Base-by-base conservation (phyloP, 306 rosid species). In the Inga leiocalycina region DNA sequence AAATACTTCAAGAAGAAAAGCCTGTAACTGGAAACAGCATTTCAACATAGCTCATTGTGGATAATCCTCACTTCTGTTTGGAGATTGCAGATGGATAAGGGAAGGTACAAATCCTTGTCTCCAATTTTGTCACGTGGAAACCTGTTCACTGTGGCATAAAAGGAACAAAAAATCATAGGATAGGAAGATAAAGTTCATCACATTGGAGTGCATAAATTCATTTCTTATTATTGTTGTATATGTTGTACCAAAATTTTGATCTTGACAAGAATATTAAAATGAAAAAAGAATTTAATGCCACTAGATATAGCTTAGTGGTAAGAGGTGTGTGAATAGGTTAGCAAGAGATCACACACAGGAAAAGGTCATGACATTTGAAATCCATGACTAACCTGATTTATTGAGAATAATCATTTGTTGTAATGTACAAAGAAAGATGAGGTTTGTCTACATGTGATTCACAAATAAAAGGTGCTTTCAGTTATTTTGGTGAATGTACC, bases 1-100 rank as follows among this genome's bases (percentile, higher is more conserved):
- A 86, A 61, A 30, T 89, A 71, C 89, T 89, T 37, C 79, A 83
- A 85, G 89, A 88, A 44, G 85, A 81, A 30, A n/a, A 71, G 34
- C 10, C 87, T 51, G 34, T 82, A 46, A 32, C 65, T 57, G 86
- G 35, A 39, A 84, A 81, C 75, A 82, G 84, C 66, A 19, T 77
- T 62, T 72, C 59, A 65, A 13, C 75, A 56, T 85, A 85, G 75
- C 68, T 45, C 44, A 51, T 24, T 59, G 51, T 71, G 78, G 66
- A 74, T 32, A 52, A 27, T 14, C 39, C 20, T 13, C 19, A 51
- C 46, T 32, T 12, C 48, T 74, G 20, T 74, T 52, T 74, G 76
- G 79, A 39, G 61, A 80, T 57, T n/a, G 62, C 66, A 54, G 59
- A 86, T 83, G 80, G 75, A 65, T n/a, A 32, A 20, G 52, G 35